phyloP scores from a whole-genome alignment of 2,329 filamentous ascomycete genomes.

The Pseudocercospora fuligena region DNA sequence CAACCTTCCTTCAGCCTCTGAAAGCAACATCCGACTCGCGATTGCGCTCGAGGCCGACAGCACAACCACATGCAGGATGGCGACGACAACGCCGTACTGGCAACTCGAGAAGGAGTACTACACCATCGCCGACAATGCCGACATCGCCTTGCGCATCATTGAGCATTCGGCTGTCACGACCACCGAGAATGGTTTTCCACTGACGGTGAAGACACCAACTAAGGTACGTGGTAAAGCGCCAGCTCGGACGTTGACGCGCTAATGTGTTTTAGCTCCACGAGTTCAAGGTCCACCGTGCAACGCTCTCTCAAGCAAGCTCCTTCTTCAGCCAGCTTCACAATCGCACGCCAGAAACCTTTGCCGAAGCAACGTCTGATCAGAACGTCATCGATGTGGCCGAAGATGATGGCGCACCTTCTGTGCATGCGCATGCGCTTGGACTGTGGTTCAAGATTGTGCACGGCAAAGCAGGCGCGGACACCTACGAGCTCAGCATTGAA shows the following conservation, averaged over 20 bases:
- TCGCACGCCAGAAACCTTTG: slow-evolving; percentile 7
- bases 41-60: not conserved
- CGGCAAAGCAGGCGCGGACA: not conserved
- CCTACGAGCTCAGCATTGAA: slow-evolving; percentile 14
- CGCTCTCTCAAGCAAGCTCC: not conserved
- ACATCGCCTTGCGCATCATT: slow-evolving; percentile 26
- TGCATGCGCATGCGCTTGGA: slow-evolving; percentile 4
- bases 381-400: slow-evolving; percentile 21
- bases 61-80: not conserved
- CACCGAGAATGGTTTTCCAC: slow-evolving; percentile 2
- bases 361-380: slow-evolving; percentile 2
- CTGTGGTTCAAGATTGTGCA: slow-evolving; percentile 30
- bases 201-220: slow-evolving; percentile 13
- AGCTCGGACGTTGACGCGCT: not conserved
- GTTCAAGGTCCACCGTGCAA: slow-evolving; percentile 25
- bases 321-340: slow-evolving; percentile 23
- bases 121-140: slow-evolving; percentile 21
- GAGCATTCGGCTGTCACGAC: slow-evolving; percentile 17
- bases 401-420: slow-evolving; percentile 10
- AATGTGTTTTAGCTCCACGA: slow-evolving; percentile 10
- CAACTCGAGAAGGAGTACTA: slow-evolving; percentile 28
- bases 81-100: slow-evolving; percentile 16
- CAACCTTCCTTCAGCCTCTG: not conserved
- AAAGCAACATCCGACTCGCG: not conserved
- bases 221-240: not conserved